These are phyloP conservation scores for Aureobasidium sp. DNA, from an alignment of 2,329 filamentous ascomycete genomes.

Conservation along the genomic window DNA sequence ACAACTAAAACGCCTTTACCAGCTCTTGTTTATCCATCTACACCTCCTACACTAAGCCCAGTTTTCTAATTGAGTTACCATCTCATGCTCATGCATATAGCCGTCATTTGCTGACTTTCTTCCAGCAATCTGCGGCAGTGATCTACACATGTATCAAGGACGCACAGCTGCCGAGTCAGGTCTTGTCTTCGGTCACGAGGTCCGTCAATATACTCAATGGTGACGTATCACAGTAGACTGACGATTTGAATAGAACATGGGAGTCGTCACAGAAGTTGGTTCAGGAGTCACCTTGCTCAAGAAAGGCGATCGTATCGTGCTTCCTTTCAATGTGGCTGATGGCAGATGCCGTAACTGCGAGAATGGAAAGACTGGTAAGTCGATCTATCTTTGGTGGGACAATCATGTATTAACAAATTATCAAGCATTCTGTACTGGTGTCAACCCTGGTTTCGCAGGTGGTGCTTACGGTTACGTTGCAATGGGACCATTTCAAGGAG, in stretches of 20 bases:
- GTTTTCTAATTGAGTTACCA: not conserved
- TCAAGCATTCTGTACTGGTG: conserved; percentile 20
- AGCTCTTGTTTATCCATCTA: not conserved
- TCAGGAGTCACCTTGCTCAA: conserved; percentile 54
- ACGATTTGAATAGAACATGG: conserved; percentile 42
- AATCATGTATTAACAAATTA: not conserved
- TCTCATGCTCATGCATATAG: not conserved
- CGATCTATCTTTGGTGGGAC: too few species aligned
- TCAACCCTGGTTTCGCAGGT: conserved; percentile 54
- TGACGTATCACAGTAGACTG: not conserved
- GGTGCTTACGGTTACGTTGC: conserved; percentile 49
- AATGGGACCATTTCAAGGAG: conserved; percentile 47
- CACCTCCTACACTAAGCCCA: not conserved
- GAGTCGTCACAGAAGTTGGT: conserved; percentile 49
- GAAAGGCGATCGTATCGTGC: conserved; percentile 56
- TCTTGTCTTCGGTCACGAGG: conserved; percentile 55
- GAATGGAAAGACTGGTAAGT: conserved; percentile 51
- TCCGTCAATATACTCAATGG: not conserved
- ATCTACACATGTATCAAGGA: conserved; percentile 56
- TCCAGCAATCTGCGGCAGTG: conserved; percentile 20
- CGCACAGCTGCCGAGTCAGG: conserved; percentile 55
- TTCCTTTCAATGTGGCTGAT: conserved; percentile 60
- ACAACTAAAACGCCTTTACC: too few species aligned
- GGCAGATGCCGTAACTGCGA: conserved; percentile 58
- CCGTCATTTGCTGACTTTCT: not conserved